Base-by-base conservation (phyloP, 2,329 filamentous ascomycete species). In the Ascochyta koolunga region DNA sequence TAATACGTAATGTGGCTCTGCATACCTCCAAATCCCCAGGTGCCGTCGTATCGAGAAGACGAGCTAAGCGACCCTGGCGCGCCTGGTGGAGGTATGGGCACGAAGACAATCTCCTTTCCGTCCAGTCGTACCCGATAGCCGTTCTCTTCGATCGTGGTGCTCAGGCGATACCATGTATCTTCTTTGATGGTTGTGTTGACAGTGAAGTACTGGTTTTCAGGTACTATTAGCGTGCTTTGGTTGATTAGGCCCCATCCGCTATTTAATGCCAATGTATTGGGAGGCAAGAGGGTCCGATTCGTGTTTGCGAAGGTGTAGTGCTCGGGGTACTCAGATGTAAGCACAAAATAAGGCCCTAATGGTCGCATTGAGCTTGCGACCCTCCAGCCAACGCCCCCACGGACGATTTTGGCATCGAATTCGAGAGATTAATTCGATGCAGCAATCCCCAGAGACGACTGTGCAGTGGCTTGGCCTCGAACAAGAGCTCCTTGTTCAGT, bases 1-100 rank as follows among this genome's bases (percentile, higher is more conserved):
- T 77, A 58, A 40, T 73, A 73, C 1, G 72, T 70, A 2, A 59
- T 59, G 16, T 79, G 75, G 40, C 79, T 76, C 44, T 77, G 70
- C 58, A 67, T 79, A 0, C 71, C 71, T 0, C 78, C 77, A 40
- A 80, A 78, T 0, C 75, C 77, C 54, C 74, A 79, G 1, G 70
- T 60, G 5, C 60, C 62, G 27, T 54, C 6, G 22, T 61, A 58
- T 13, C 25, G 27, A 25, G 62, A 63, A 2, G 44, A 11, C 22
- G 49, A 25, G 16, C 40, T 33, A 33, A 55, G 52, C 3, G 1
- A 9, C 13, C 32, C n/a, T 15, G 18, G 35, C 5, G 10, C 10
- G 15, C n/a, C 24, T 7, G 42, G 37, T 5, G 47, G 15, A 25
- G 47, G 42, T 11, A 50, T 49, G 11, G 64, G 54, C 2, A 72